phyloP scores from a whole-genome alignment of 768 basidiomycete species.

The Podaxis sp. region DNA sequence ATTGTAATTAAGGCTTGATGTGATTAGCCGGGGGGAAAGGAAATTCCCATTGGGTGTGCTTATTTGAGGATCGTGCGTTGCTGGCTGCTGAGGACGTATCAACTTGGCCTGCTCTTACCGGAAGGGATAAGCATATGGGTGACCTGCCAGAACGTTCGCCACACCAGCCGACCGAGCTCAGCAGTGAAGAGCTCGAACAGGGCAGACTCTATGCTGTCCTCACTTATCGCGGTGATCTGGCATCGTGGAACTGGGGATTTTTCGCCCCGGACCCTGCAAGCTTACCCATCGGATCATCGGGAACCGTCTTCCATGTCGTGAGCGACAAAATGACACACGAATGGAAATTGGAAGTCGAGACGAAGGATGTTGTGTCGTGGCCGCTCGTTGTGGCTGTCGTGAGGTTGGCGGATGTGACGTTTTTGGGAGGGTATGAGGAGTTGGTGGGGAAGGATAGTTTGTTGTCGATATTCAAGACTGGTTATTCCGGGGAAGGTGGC shows the following conservation, averaged over 20 bases:
- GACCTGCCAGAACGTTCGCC: conserved; percentile 8
- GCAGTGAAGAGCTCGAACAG: conserved; percentile 30
- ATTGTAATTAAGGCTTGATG: conserved; percentile 7
- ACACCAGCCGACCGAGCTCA: conserved; percentile 14
- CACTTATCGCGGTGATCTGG: conserved; percentile 40
- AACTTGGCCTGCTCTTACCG: not conserved
- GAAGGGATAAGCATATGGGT: not conserved
- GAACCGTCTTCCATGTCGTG: conserved; percentile 42
- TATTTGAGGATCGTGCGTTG: not conserved
- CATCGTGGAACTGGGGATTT: conserved; percentile 48
- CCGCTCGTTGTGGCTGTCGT: conserved; percentile 42
- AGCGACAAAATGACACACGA: conserved; percentile 22
- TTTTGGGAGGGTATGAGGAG: conserved; percentile 38
- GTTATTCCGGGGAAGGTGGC: conserved; percentile 28
- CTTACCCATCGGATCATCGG: conserved; percentile 36
- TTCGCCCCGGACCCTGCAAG: conserved; percentile 37
- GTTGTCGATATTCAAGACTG: conserved; percentile 37
- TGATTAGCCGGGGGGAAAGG: not conserved
- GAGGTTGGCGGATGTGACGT: conserved; percentile 35
- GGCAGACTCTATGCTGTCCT: conserved; percentile 41
- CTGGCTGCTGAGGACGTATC: not conserved
- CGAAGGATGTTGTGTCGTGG: conserved; percentile 32
- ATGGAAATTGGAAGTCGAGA: conserved; percentile 38
- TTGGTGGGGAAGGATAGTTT: conserved; percentile 38
- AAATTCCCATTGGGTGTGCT: not conserved